Evolutionary conservation across 768 basidiomycete species (phyloP).

Genomic region (Russula virescens): DNA sequence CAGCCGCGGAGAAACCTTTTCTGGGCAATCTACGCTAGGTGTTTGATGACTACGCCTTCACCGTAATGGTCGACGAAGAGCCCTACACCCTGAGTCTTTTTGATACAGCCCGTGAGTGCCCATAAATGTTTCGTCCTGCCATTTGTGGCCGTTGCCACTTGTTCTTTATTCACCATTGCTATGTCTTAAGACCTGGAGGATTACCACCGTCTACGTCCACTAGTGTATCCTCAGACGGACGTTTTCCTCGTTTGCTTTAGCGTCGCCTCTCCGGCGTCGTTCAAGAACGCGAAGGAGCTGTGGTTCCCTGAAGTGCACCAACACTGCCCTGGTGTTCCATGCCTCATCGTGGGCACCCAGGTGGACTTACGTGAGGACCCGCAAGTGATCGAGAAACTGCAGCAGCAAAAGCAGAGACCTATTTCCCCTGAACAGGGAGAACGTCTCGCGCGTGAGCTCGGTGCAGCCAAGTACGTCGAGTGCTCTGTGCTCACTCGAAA

Average conservation of each 20-base stretch:
- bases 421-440: slow-evolving; percentile 86
- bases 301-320: slow-evolving; percentile 99
- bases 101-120: slow-evolving; percentile 88
- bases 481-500: slow-evolving; percentile 99
- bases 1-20: slow-evolving; percentile 20
- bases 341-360: slow-evolving; percentile 98
- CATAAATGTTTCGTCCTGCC: background rate
- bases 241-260: slow-evolving; percentile 99
- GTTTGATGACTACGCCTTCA: slow-evolving; percentile 97
- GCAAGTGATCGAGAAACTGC: slow-evolving; percentile 90
- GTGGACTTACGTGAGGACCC: slow-evolving; percentile 93
- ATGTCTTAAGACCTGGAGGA: slow-evolving; percentile 87
- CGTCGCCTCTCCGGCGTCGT: slow-evolving; percentile 96
- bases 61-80: slow-evolving; percentile 99
- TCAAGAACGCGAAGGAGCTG: slow-evolving; percentile 99
- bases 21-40: slow-evolving; percentile 43
- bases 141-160: background rate
- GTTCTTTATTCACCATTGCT: slow-evolving; percentile 12
- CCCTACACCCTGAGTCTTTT: slow-evolving; percentile 97
- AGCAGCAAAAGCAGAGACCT: slow-evolving; percentile 91
- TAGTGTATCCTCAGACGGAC: slow-evolving; percentile 99
- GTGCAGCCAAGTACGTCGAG: slow-evolving; percentile 98
- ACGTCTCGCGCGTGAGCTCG: slow-evolving; percentile 91
- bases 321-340: slow-evolving; percentile 98
- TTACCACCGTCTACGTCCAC: slow-evolving; percentile 96